phyloP scores from a whole-genome alignment of 2,329 filamentous ascomycete genomes.

The Leptosphaerulina australis region DNA sequence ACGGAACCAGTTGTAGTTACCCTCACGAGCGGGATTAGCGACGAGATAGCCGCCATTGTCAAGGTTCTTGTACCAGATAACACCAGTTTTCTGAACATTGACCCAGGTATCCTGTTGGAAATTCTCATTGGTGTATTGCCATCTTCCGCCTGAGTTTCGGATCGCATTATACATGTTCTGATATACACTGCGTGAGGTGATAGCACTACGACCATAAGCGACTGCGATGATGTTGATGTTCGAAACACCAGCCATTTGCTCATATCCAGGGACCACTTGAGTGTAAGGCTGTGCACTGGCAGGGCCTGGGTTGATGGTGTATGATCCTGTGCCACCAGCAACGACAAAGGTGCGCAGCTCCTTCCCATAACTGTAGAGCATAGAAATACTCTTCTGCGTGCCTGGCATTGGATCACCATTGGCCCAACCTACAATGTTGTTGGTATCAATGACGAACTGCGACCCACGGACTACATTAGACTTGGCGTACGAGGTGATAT shows the following conservation, averaged over 20 bases:
- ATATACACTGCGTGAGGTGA: conserved; percentile 10
- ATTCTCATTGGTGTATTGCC: conserved; percentile 14
- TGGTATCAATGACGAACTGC: conserved; percentile 12
- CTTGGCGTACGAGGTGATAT: conserved; percentile 10
- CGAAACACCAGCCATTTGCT: conserved; percentile 9
- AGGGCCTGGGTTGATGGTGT: conserved; percentile 6
- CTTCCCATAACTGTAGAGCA: conserved; percentile 12
- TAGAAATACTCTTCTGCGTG: conserved; percentile 8
- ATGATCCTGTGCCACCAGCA: neutral
- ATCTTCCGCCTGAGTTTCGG: conserved; percentile 5
- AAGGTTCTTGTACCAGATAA: conserved; percentile 9
- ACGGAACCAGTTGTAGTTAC: conserved; percentile 13
- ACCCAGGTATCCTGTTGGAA: conserved; percentile 4
- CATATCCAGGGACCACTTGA: conserved; percentile 10
- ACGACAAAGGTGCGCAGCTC: conserved; percentile 11
- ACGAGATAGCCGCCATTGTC: conserved; percentile 5
- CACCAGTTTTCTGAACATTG: neutral
- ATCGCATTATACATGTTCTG: conserved; percentile 17
- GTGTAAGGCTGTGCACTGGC: conserved; percentile 5
- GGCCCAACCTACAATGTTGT: conserved; percentile 15
- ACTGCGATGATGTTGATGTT: conserved; percentile 16
- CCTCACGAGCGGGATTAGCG: conserved; percentile 9
- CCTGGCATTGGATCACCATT: conserved; percentile 15
- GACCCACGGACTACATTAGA: conserved; percentile 4
- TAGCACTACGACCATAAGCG: conserved; percentile 1